phyloP scores from a whole-genome alignment of 192 early-diverging fungal species.

The Pilaira anomala region DNA sequence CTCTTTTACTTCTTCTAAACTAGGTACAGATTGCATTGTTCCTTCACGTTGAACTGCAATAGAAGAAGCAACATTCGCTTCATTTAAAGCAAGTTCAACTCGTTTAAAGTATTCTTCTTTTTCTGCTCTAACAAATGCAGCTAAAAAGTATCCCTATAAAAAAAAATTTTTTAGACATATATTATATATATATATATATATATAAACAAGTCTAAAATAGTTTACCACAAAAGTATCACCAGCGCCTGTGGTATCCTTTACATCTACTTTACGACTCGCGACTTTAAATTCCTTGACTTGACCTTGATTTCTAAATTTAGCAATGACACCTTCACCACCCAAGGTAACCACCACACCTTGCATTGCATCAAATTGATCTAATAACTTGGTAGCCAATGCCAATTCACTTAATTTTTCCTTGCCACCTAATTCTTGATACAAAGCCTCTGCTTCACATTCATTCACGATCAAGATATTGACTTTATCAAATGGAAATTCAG shows the following conservation, averaged over 20 bases:
- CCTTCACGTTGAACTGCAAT: constrained; percentile 64
- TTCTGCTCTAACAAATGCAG: constrained; percentile 44
- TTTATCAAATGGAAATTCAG: constrained; percentile 50
- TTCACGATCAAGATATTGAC: constrained; percentile 82
- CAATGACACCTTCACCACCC: constrained; percentile 62
- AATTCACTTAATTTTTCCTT: neutral
- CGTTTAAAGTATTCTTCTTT: constrained; percentile 31
- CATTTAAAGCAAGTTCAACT: constrained; percentile 47
- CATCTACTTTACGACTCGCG: constrained; percentile 41
- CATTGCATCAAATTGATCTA: constrained; percentile 42
- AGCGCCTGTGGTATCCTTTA: constrained; percentile 59
- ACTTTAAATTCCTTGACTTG: constrained; percentile 37
- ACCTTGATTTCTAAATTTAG: constrained; percentile 39
- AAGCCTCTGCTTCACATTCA: constrained; percentile 62
- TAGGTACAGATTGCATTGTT: constrained; percentile 66
- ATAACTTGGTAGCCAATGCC: constrained; percentile 40
- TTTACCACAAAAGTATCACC: constrained; percentile 63
- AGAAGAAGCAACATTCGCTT: constrained; percentile 62
- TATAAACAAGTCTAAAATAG: neutral
- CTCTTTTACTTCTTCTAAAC: constrained; percentile 39
- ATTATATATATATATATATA: neutral
- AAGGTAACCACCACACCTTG: constrained; percentile 66
- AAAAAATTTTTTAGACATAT: constrained; percentile 19
- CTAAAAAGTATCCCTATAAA: constrained; percentile 67
- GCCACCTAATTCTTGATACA: constrained; percentile 39